Evolutionary conservation across 164 flowering plant genomes (phyloP).

Genomic region (Annona squamosa): DNA sequence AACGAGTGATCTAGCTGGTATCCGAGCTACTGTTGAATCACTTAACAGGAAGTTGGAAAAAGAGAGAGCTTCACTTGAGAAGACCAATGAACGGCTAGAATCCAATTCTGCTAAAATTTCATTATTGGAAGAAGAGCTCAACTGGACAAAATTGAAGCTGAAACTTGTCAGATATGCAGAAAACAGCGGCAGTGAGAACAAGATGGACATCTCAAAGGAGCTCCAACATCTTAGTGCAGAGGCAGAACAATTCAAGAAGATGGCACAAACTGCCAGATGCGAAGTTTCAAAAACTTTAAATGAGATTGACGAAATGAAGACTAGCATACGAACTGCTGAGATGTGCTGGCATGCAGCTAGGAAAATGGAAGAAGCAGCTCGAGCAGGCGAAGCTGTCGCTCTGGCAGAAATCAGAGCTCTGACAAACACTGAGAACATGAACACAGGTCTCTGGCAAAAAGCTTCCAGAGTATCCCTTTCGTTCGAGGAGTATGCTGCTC

Average conservation of each 20-base stretch:
- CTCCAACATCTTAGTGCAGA: slow-evolving; percentile 54
- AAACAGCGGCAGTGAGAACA: slow-evolving; percentile 23
- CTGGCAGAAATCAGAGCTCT: slow-evolving; percentile 69
- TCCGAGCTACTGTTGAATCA: slow-evolving; percentile 66
- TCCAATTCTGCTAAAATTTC: slow-evolving; percentile 54
- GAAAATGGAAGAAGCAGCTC: slow-evolving; percentile 86
- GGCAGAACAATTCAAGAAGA: slow-evolving; percentile 58
- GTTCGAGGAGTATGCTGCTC: slow-evolving; percentile 59
- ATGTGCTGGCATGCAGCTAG: slow-evolving; percentile 69
- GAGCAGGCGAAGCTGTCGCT: slow-evolving; percentile 73
- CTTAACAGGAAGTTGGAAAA: slow-evolving; percentile 61
- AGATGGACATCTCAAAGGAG: slow-evolving; percentile 42
- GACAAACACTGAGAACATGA: slow-evolving; percentile 28
- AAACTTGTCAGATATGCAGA: slow-evolving; percentile 37
- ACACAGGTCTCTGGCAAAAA: slow-evolving; percentile 18
- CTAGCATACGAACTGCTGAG: slow-evolving; percentile 63
- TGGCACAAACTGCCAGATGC: slow-evolving; percentile 59
- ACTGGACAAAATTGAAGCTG: slow-evolving; percentile 42
- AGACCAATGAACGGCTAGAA: slow-evolving; percentile 62
- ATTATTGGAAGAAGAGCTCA: slow-evolving; percentile 61
- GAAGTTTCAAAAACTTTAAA: slow-evolving; percentile 51
- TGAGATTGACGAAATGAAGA: slow-evolving; percentile 64
- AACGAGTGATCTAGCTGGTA: slow-evolving; percentile 59
- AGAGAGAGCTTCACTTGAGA: slow-evolving; percentile 62
- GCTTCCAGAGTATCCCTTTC: slow-evolving; percentile 51